A percentile compares a stretch with the other conserved stretches of the same genome.
phyloP scores from a whole-genome alignment of 2,329 filamentous ascomycete genomes.

The Alternaria gansuensis region DNA sequence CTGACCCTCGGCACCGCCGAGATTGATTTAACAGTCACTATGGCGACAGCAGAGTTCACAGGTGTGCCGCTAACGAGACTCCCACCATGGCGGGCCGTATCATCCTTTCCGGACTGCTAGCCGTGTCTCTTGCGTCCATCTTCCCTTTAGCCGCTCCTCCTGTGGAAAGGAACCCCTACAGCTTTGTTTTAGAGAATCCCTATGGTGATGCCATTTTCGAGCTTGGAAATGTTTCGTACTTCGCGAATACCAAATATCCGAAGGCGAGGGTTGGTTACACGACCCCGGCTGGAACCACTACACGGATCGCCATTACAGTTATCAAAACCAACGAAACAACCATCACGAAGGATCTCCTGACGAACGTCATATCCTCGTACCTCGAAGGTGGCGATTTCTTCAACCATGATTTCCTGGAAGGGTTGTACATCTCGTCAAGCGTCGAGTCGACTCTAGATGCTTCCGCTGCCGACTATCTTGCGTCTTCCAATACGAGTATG shows the following conservation, averaged over 20 bases:
- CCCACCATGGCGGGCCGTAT: conserved; percentile 22
- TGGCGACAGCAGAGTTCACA: not conserved
- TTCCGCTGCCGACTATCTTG: conserved; percentile 32
- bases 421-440: conserved; percentile 43
- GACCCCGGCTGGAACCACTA: conserved; percentile 9
- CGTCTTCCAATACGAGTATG: conserved; percentile 27
- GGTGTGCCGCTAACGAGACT: not conserved
- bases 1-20: not conserved
- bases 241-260: conserved; percentile 49
- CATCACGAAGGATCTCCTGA: conserved; percentile 42
- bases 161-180: conserved; percentile 33
- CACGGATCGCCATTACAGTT: conserved; percentile 39
- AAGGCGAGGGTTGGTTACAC: conserved; percentile 28
- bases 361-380: conserved; percentile 45
- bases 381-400: conserved; percentile 51
- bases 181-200: conserved; percentile 28
- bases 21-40: not conserved
- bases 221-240: conserved; percentile 51
- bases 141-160: conserved; percentile 23
- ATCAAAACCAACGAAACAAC: conserved; percentile 42
- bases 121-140: conserved; percentile 20
- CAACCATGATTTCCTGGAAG: conserved; percentile 48
- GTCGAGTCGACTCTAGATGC: conserved; percentile 32
- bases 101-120: conserved; percentile 17
- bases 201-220: conserved; percentile 49